Evolutionary conservation across 441 rosid genomes (phyloP).

Genomic region (Rhodomyrtus psidioides): DNA sequence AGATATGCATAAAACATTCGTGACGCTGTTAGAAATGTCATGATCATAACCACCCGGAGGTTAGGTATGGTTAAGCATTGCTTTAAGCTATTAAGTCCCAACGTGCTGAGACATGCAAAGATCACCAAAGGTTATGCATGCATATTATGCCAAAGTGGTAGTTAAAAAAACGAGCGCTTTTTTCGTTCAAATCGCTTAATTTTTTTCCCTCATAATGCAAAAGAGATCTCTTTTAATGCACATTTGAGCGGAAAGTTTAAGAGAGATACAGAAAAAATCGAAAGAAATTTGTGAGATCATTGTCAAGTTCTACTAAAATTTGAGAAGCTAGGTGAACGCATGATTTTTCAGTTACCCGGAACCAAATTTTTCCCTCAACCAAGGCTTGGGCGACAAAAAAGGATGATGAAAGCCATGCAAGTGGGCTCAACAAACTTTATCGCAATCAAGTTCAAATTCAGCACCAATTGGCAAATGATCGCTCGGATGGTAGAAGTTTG

Average conservation of each 20-base stretch:
- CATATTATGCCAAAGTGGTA: neutral
- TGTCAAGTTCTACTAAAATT: neutral
- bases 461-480: slow-evolving; percentile 94
- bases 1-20: neutral
- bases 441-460: slow-evolving; percentile 41
- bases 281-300: neutral
- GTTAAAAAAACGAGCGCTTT: neutral
- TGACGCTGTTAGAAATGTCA: neutral
- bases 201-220: neutral
- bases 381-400: neutral
- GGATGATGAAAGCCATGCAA: neutral
- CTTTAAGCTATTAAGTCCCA: neutral
- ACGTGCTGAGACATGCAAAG: neutral
- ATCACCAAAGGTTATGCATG: neutral
- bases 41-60: neutral
- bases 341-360: neutral
- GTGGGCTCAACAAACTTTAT: neutral
- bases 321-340: neutral
- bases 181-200: neutral
- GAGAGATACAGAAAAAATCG: neutral
- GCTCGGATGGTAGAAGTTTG: slow-evolving; percentile 80
- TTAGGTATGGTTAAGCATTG: neutral
- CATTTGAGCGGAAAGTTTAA: neutral
- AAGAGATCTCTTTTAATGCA: neutral
- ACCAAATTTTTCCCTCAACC: neutral